Evolutionary conservation across 306 rosid genomes (phyloP), one percentile per base, ranked within the genome.

Genomic region (Cucumis hystrix): DNA sequence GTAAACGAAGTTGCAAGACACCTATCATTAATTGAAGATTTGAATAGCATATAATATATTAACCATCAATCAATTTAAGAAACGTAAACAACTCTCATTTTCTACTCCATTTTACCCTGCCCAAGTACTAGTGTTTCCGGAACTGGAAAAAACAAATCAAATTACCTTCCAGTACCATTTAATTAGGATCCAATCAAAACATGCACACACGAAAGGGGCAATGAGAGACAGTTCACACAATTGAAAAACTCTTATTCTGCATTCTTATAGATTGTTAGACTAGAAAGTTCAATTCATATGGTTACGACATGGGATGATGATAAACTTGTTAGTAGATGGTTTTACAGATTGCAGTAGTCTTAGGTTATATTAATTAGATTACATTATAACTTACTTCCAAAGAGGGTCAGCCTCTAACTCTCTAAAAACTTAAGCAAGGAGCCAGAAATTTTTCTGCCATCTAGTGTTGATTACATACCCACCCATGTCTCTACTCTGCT

Each of bases 391-490:
- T 67, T 67, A 45, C 75, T 69, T 43, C 39, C 58, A 69, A 45
- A 2, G 37, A 33, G 39, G n/a, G 56, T 23, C 30, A 67, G 33
- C 17, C 74, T 65, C n/a, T 7, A 67, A n/a, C 52, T 66, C 73
- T 51, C 77, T 60, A 14, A 17, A 43, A 28, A 43, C 83, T 86
- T 86, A 95, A 82, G 99, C 99, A 80, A 95, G 86, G 70, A 95
- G 96, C 99, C 99, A 95, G 86, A 91, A 95, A 79, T 92, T 84
- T 87, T 89, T 95, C 91, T 92, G 99, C 97, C 96, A 90, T 87
- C 92, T 90, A 62, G 97, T 95, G 86, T 89, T 92, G 85, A 95
- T 89, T 8, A 90, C 83, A 81, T 92, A 95, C 62, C 97, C 97
- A 37, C 90, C 83, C 56, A 84, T 89, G 65, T 95, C 97, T 35